Base-by-base conservation (phyloP, 345 rosid species). In the Luvunga scandens region DNA sequence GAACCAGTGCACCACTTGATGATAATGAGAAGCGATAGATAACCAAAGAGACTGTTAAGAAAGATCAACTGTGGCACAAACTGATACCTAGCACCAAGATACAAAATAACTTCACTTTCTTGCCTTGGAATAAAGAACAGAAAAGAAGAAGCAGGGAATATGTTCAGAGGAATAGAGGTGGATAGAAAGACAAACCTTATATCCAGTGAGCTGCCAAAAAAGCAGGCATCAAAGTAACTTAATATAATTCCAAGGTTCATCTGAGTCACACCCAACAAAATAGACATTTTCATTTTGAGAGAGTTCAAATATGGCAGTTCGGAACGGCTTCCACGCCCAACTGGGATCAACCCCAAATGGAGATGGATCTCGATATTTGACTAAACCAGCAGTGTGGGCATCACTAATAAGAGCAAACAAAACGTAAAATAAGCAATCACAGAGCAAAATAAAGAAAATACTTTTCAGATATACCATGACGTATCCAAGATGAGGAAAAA, bases 281-380 rank as follows among this genome's bases (percentile, higher is more conserved):
- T 92, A 48, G 99, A 95, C 99, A 95, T 92, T 91, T 95, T 95
- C 98, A 93, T 95, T 86, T 95, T 95, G 53, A 95, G 91, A 75
- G 99, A 95, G 87, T 93, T 95, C 80, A 95, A 71, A 85, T 92
- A 95, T 28, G 99, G 98, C 82, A 95, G 84, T 82, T 95, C 99
- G 34, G 98, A 25, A 74, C 99, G 98, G 86, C 98, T 95, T 84
- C 99, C 99, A 75, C 98, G 98, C 99, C 99, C 99, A 95, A 77
- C 96, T 92, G 69, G 99, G 99, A 90, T 95, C 99, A 69, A 95
- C 97, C 57, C 99, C 99, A 80, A 95, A 95, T 62, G 99, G 97
- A 84, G 93, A 93, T 61, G 97, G 84, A 85, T 88, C 97, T 78
- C 76, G 93, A 84, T 85, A 90, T 86, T 93, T 95, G 71, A 93